Percentiles rank a stretch among this genome's conserved stretches.
Evolutionary conservation across 306 rosid genomes (phyloP).

Genomic region (Hylodesmum podocarpum): DNA sequence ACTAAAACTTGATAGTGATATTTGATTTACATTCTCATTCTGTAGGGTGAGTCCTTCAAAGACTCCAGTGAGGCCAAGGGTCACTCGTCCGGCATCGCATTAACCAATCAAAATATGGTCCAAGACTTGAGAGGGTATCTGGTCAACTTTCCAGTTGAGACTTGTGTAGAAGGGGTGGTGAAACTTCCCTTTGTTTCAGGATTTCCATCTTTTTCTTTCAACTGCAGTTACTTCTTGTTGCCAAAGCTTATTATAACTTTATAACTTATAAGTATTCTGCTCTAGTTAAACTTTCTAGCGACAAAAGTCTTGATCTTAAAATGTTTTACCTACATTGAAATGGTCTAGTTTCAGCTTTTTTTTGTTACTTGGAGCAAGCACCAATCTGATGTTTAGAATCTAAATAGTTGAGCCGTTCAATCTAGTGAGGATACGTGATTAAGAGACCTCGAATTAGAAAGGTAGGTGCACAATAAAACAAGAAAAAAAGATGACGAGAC

Average conservation of each 20-base stretch:
- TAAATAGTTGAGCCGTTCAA: background rate
- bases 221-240: constrained; percentile 47
- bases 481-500: background rate
- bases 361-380: constrained; percentile 14
- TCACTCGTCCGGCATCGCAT: constrained; percentile 54
- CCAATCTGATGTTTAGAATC: constrained; percentile 9
- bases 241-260: too few species aligned
- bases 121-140: constrained; percentile 34
- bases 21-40: constrained; percentile 26
- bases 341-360: constrained; percentile 25
- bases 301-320: constrained; percentile 47
- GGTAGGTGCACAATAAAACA: background rate
- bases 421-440: background rate
- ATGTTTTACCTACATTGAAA: constrained; percentile 28
- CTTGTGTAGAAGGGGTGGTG: constrained; percentile 54
- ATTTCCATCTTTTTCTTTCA: constrained; percentile 45
- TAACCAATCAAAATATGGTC: constrained; percentile 27
- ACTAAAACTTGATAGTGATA: background rate
- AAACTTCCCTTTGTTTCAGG: constrained; percentile 56
- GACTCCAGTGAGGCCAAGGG: constrained; percentile 96
- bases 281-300: constrained; percentile 54
- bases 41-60: constrained; percentile 97
- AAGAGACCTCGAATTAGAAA: background rate
- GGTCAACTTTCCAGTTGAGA: constrained; percentile 45
- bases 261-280: constrained; percentile 47